A percentile compares a stretch with the other conserved stretches of the same genome.
phyloP scores from a whole-genome alignment of 1,284 basidiomycete genomes.

The Cutaneotrichosporon dermatis region DNA sequence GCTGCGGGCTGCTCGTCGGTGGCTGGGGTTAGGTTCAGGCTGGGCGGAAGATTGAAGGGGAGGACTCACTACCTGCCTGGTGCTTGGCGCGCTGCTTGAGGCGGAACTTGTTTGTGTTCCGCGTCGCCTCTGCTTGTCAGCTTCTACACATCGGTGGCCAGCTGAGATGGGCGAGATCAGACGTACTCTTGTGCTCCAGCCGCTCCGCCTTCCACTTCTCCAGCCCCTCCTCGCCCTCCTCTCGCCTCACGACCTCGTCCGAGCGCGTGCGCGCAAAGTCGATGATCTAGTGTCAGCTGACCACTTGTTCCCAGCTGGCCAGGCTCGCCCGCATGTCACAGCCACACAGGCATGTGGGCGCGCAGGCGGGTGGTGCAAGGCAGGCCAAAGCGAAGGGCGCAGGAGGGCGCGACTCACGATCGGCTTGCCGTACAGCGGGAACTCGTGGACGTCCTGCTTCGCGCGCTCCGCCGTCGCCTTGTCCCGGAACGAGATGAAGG shows the following conservation, averaged over 20 bases:
- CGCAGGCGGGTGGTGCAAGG: no score
- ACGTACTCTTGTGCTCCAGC: constrained; percentile 74
- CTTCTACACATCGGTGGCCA: no score
- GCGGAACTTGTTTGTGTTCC: constrained; percentile 81
- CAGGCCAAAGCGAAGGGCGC: no score
- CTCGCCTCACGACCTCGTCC: constrained; percentile 76
- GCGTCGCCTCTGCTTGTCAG: constrained; percentile 59
- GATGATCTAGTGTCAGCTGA: constrained; percentile 53
- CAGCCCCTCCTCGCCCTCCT: constrained; percentile 60
- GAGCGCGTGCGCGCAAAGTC: constrained; percentile 83
- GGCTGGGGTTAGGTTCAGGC: neutral
- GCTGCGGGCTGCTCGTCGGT: constrained; percentile 13
- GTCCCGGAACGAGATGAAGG: constrained; percentile 87
- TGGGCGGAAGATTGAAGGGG: no score
- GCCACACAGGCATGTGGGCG: no score
- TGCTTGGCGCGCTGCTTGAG: constrained; percentile 74
- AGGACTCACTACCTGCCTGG: constrained; percentile 55
- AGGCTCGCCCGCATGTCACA: no score
- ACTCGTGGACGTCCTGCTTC: constrained; percentile 83
- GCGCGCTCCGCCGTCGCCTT: constrained; percentile 79
- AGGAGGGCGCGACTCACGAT: constrained; percentile 60
- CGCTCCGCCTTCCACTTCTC: constrained; percentile 72
- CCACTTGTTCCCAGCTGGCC: no score
- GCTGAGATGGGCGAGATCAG: neutral
- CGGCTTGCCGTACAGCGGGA: constrained; percentile 93